Evolutionary conservation across 352 stramenopile genomes (phyloP), one percentile per base, ranked within the genome.

Genomic region (Globisporangium iwayamae): DNA sequence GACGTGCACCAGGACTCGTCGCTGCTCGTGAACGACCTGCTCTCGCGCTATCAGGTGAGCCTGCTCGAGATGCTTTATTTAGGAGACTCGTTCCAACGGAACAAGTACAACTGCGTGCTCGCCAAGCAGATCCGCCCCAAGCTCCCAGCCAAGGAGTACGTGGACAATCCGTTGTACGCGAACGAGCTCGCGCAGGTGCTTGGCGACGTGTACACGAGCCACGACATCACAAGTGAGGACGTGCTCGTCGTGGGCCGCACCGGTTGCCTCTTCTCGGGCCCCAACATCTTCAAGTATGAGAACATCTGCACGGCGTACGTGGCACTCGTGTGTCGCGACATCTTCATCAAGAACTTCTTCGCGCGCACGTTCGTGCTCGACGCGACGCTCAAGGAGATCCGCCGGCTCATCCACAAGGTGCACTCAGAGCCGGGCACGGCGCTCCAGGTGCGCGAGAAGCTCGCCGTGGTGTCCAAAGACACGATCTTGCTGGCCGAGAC

Each of bases 311-410:
- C 94, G 58, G 89, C 90, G 28, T 99, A 98, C 74, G 75, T 99
- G 20, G 91, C 96, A 36, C 96, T 99, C 62, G 94, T 98, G 56
- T 98, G 89, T 60, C 96, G 97, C 50, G 96, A 99, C 74, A 95
- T 99, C 11, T 99, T 99, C 65, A 87, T 98, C 67, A 92, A 98
- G 69, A 99, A 99, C 67, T 99, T 98, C 71, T 99, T 99, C 59
- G 95, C 94, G 10, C 82, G 96, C 14, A 93, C 98, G 22, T 98
- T 98, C 71, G 96, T 99, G 57, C 74, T 99, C 11, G 96, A 96
- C 56, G 96, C 97, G 50, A 96, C 97, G 41, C 88, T 99, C 64
- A 96, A 98, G 63, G 89, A 96, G n/a, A 96, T 98, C 20, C 88
- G 94, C 28, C 69, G 86, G 38, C 81, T 98, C 20, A 91, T 99